Percentiles rank a stretch among this genome's conserved stretches.
Conservation (phyloP, 2,329 filamentous ascomycete genomes). For the Colletotrichum sp. region DNA sequence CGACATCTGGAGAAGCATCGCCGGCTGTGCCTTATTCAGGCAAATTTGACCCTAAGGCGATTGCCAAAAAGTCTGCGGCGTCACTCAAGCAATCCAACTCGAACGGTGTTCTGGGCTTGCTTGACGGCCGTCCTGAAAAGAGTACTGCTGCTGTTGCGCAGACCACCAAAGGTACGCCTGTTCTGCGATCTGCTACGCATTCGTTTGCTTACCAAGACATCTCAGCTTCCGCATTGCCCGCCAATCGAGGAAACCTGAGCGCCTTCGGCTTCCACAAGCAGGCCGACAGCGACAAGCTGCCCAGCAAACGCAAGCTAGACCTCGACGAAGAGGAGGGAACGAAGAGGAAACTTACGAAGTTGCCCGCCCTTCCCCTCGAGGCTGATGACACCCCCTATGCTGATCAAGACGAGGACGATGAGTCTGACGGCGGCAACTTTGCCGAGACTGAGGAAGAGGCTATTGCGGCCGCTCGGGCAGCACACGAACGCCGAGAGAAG, state of each 20-base stretch:
- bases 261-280: constrained; percentile 82
- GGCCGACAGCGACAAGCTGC: constrained; percentile 68
- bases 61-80: constrained; percentile 77
- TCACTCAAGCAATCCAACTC: constrained; percentile 60
- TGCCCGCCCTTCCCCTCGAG: constrained; percentile 77
- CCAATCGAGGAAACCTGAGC: constrained; percentile 76
- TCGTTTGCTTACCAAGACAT: constrained; percentile 26
- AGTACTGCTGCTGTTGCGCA: constrained; percentile 36
- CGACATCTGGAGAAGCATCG: constrained; percentile 49
- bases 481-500: constrained; percentile 83
- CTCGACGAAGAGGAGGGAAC: constrained; percentile 89
- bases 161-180: constrained; percentile 38
- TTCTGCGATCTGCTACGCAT: background rate
- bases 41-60: constrained; percentile 87
- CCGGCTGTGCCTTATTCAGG: constrained; percentile 69
- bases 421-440: constrained; percentile 78
- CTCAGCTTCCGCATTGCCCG: constrained; percentile 62
- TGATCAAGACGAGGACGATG: constrained; percentile 71
- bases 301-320: constrained; percentile 76
- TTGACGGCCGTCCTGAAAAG: constrained; percentile 45
- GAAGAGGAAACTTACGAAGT: constrained; percentile 87
- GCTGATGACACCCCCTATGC: constrained; percentile 65
- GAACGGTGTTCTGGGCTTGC: constrained; percentile 51
- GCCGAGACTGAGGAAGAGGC: constrained; percentile 87
- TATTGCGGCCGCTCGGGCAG: constrained; percentile 82